phyloP scores from a whole-genome alignment of 306 rosid species.

The Castanopsis chinensis region DNA sequence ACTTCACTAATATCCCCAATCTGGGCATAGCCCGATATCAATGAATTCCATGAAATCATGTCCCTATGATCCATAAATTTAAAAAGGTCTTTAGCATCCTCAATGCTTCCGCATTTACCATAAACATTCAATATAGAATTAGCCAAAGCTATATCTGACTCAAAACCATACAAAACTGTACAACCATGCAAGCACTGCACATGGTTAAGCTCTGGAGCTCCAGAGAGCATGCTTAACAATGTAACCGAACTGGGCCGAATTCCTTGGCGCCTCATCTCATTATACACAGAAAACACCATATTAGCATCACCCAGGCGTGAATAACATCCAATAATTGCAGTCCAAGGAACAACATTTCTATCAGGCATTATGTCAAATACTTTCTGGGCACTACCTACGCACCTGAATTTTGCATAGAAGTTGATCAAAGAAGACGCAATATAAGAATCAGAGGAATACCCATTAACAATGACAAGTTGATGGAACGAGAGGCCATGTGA shows the following conservation, averaged over 20 bases:
- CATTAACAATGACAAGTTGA: slow-evolving; percentile 43
- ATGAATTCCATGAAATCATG: slow-evolving; percentile 65
- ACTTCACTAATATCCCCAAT: slow-evolving; percentile 44
- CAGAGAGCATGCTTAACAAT: slow-evolving; percentile 50
- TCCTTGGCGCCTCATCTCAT: slow-evolving; percentile 48
- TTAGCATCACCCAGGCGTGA: slow-evolving; percentile 31
- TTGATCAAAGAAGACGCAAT: slow-evolving; percentile 56
- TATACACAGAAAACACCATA: slow-evolving; percentile 43
- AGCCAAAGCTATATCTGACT: slow-evolving; percentile 42
- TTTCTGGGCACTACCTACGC: slow-evolving; percentile 39
- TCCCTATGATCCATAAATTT: slow-evolving; percentile 52
- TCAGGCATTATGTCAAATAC: slow-evolving; percentile 62
- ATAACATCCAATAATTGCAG: slow-evolving; percentile 72
- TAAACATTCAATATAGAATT: slow-evolving; percentile 59
- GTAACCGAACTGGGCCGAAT: slow-evolving; percentile 59
- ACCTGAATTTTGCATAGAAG: slow-evolving; percentile 51
- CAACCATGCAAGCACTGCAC: slow-evolving; percentile 67
- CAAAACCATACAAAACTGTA: slow-evolving; percentile 55
- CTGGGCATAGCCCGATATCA: slow-evolving; percentile 53
- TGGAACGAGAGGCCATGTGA: slow-evolving; percentile 47
- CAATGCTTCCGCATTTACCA: slow-evolving; percentile 56
- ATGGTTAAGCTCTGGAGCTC: slow-evolving; percentile 39
- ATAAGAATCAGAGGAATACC: slow-evolving; percentile 57
- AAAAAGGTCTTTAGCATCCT: slow-evolving; percentile 57
- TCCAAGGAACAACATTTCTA: slow-evolving; percentile 77